Evolutionary conservation across 345 rosid genomes (phyloP).

Genomic region (Arabidopsis arenosa): DNA sequence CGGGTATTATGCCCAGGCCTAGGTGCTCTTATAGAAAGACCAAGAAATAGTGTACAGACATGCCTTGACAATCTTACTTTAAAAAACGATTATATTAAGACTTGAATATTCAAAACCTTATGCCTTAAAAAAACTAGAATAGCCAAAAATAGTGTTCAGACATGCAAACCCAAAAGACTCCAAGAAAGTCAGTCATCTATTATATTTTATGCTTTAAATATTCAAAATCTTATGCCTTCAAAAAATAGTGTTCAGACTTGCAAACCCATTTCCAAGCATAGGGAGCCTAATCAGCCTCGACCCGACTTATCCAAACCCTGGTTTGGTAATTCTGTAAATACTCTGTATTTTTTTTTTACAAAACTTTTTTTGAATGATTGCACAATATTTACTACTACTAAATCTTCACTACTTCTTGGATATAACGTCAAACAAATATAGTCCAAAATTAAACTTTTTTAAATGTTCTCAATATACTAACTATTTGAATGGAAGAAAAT

Average conservation of each 20-base stretch:
- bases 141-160: background rate
- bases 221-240: no score
- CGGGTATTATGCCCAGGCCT: no score
- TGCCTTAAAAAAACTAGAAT: background rate
- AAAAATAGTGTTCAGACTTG: background rate
- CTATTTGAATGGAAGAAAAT: background rate
- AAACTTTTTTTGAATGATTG: no score
- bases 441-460: background rate
- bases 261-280: background rate
- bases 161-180: background rate
- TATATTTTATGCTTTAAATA: no score
- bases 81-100: background rate
- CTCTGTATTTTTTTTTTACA: no score
- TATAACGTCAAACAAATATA: background rate
- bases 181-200: no score
- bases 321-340: no score
- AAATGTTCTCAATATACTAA: background rate
- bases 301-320: background rate
- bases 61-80: no score
- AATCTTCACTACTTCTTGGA: background rate
- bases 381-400: background rate
- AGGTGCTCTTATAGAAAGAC: conserved; percentile 6
- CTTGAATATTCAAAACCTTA: background rate
- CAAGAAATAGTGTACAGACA: background rate
- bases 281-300: background rate